A percentile compares a stretch with the other conserved stretches of the same genome.
These are phyloP conservation scores for Hortiboletus campestris DNA, from an alignment of 768 basidiomycete genomes.

Conservation along the genomic window DNA sequence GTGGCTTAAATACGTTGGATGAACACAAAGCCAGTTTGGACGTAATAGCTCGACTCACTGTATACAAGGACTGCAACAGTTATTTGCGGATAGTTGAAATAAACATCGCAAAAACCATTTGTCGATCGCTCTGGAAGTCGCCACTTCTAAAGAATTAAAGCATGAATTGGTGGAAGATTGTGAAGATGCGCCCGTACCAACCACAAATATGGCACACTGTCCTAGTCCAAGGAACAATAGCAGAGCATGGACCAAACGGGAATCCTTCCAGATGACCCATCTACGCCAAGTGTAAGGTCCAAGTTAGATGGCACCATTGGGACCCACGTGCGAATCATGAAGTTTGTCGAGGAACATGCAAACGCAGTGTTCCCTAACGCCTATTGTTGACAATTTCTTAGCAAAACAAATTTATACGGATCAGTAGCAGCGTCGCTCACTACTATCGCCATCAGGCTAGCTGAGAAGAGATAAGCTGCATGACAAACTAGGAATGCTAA, in stretches of 20 bases:
- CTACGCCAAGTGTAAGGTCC: constrained; percentile 4
- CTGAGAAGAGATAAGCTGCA: constrained; percentile 8
- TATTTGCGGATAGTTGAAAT: not conserved
- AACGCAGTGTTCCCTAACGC: constrained; percentile 1
- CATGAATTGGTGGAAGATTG: not conserved
- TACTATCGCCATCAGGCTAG: not conserved
- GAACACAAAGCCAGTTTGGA: not conserved
- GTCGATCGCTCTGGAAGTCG: not conserved
- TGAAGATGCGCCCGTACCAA: constrained; percentile 3
- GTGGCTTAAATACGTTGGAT: constrained; percentile 9
- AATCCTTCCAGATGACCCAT: constrained; percentile 26
- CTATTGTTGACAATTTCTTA: constrained; percentile 1
- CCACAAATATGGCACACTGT: constrained; percentile 16
- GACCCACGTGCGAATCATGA: constrained; percentile 27
- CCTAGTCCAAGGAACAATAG: constrained; percentile 15
- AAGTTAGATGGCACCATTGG: not conserved
- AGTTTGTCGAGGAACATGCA: constrained; percentile 21
- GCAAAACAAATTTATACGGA: not conserved
- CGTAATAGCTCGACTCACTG: constrained; percentile 4
- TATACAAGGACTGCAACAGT: constrained; percentile 3
- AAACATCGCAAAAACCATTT: not conserved
- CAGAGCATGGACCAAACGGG: constrained; percentile 7
- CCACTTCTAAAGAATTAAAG: constrained; percentile 4
- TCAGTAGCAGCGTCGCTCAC: not conserved
- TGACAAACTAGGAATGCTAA: not conserved